Percentiles rank a stretch among this genome's conserved stretches.
Evolutionary conservation across 225 moss, liverwort and hornwort genomes (phyloP).

Genomic region (Ulota crispa): DNA sequence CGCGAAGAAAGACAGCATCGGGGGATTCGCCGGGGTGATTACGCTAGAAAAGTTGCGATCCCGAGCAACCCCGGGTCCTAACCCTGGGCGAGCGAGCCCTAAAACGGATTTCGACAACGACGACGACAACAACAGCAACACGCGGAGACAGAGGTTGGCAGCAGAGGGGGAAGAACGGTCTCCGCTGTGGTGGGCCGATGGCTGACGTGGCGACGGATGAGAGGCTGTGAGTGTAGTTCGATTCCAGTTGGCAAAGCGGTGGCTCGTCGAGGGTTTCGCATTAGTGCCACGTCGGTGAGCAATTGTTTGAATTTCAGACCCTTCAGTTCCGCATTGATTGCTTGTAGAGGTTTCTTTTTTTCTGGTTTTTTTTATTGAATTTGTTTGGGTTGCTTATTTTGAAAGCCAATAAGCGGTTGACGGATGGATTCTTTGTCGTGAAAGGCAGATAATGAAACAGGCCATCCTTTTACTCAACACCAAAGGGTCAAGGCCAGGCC

Average conservation of each 20-base stretch:
- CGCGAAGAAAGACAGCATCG: no score
- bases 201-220: not conserved
- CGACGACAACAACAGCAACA: not conserved
- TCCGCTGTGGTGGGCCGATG: not conserved
- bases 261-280: not conserved
- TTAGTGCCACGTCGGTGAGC: not conserved
- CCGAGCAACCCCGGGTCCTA: not conserved
- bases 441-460: not conserved
- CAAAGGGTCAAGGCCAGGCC: no score
- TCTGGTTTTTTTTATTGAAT: no score
- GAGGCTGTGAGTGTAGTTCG: not conserved
- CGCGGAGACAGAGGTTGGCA: not conserved
- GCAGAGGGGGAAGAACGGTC: constrained; percentile 33
- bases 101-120: constrained; percentile 19
- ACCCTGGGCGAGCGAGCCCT: constrained; percentile 18
- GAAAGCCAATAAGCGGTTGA: not conserved
- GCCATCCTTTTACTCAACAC: no score
- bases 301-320: not conserved
- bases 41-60: not conserved
- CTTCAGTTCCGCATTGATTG: not conserved
- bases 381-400: not conserved
- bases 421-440: not conserved
- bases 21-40: not conserved
- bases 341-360: not conserved
- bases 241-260: constrained; percentile 16